Base-by-base conservation (phyloP, 2,329 filamentous ascomycete genomes). In the Dryadomyces quercivorus region DNA sequence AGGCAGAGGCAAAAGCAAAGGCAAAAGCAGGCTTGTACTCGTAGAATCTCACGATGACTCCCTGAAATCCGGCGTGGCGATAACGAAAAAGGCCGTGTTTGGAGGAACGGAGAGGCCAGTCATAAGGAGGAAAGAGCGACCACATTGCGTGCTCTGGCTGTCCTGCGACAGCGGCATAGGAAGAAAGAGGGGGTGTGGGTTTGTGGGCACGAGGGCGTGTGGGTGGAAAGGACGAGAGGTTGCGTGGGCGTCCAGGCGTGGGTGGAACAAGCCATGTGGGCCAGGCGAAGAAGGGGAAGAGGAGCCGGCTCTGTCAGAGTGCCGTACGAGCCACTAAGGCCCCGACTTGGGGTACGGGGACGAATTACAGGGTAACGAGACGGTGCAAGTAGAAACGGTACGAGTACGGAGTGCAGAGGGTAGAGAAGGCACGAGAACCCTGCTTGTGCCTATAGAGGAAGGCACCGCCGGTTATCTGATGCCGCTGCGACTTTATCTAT, bases 221-320 rank as follows among this genome's bases (percentile, higher is more conserved):
- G 31, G 31, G 12, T 20, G 26, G 15, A 18, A 15, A 18, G 12
- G 38, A 21, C 1, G 21, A 51, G 20, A 10, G 26, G 12, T 3
- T 8, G 50, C 38, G 50, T 51, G 38, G 20, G 20, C 12, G 21
- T 43, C 13, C 10, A 44, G 38, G 12, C 34, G 36, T 42, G 34
- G 48, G 34, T 42, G 48, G 48, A 34, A 50, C 47, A 50, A 20
- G 47, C 48, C 16, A 50, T 50, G 48, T 40, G 48, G 48, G 48
- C 48, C 48, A 4, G 6, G 34, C 31, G 16, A 34, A 22, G 26
- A 49, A 31, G 46, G 18, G 34, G 48, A 40, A 36, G 34, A 13
- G 48, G 48, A 15, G 15, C 16, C 13, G n/a, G 26, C 36, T 40
- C 15, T 12, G 36, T 8, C 15, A 16, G 36, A 40, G 15, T 40